Evolutionary conservation across 1,139 yeast species (phyloP), one percentile per base, ranked within the genome.

Genomic region (Diutina neorugosa): DNA sequence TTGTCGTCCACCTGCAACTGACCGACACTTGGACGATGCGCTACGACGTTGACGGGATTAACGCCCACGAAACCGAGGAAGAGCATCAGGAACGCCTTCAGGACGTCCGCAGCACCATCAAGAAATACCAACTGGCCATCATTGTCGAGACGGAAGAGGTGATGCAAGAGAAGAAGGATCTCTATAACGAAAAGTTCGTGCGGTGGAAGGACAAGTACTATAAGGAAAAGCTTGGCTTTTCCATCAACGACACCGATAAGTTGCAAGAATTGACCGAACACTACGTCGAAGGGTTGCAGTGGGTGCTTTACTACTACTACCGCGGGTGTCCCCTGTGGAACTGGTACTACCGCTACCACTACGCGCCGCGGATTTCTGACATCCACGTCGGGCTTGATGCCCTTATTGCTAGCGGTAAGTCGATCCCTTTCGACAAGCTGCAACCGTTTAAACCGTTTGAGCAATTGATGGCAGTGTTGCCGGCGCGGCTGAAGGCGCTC

Each of bases 251-350:
- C 54, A 81, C 77, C 40, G 85, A 80, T 1, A 70, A 80, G 58
- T 69, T 91, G 61, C 68, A 68, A 20, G 79, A 78, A 27, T 65
- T 89, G 62, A 91, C 84, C 0, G 73, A 73, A 53, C 79, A 83
- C 55, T 94, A 94, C 64, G 78, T 94, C 55, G 97, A 93, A 67
- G 99, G 99, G 56, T 86, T 93, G 6, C 82, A 96, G 18, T 94
- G 99, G 99, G 96, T 86, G 1, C 73, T 93, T 57, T 69, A 87
- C 54, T 94, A 94, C 66, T 94, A 94, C 69, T 93, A 88, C 65
- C 98, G 93, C 69, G 98, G 97, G 3, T 93, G 98, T 69, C 96
- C 96, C 0, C 91, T 98, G 0, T 94, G 99, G 99, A 86, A 84
- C 55, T 94, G 98, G 98, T 94, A 81, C 66, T 94, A 85, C 62